phyloP scores from a whole-genome alignment of 2,329 filamentous ascomycete species.

The Kalaharituber pfeilii region DNA sequence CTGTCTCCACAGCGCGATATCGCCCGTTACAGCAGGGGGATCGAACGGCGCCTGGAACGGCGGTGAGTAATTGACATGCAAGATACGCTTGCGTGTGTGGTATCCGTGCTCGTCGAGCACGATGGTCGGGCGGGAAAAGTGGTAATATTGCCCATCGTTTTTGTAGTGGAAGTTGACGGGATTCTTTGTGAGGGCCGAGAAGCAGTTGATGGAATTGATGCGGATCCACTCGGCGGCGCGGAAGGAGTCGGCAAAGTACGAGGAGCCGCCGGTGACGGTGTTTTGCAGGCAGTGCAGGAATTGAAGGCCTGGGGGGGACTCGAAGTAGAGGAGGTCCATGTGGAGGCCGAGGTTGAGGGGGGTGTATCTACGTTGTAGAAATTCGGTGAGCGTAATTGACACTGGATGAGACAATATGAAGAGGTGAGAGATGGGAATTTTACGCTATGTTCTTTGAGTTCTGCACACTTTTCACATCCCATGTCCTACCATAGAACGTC shows the following conservation, averaged over 20 bases:
- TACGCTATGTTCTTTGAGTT: conserved; percentile 74
- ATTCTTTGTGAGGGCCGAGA: conserved; percentile 29
- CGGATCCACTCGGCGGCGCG: conserved; percentile 36
- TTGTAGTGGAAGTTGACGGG: conserved; percentile 49
- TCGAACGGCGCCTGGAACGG: conserved; percentile 53
- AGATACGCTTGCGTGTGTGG: conserved; percentile 20
- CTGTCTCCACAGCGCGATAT: conserved; percentile 13
- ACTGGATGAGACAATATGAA: neutral
- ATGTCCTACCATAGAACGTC: conserved; percentile 82
- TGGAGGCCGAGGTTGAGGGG: conserved; percentile 67
- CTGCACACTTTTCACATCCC: conserved; percentile 70
- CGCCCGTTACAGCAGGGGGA: conserved; percentile 5
- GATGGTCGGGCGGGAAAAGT: conserved; percentile 40
- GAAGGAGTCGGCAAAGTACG: conserved; percentile 66
- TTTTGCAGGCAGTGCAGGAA: conserved; percentile 80
- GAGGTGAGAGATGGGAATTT: conserved; percentile 17
- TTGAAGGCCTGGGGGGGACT: conserved; percentile 62
- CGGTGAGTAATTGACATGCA: conserved; percentile 51
- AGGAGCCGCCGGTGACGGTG: conserved; percentile 61
- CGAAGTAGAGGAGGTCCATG: conserved; percentile 82
- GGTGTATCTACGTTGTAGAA: no score
- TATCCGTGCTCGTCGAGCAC: conserved; percentile 25
- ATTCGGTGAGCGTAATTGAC: conserved; percentile 3
- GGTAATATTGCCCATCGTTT: conserved; percentile 47
- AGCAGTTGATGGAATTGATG: conserved; percentile 17